A percentile compares a stretch with the other conserved stretches of the same genome.
phyloP scores from a whole-genome alignment of 2,329 filamentous ascomycete species.

The Ramularia endophylla region DNA sequence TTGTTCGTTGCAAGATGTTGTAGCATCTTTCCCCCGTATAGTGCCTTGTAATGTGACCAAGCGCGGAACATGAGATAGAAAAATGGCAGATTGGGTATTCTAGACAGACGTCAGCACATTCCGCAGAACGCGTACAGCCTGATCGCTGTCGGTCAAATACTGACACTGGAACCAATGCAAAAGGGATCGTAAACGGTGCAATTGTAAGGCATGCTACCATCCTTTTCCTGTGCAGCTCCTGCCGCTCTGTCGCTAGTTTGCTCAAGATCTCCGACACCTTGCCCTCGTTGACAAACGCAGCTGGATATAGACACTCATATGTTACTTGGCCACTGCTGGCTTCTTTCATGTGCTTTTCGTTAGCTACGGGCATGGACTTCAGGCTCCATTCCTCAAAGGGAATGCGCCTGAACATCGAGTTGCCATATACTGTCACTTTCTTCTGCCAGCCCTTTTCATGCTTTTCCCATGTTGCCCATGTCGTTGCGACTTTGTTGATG shows the following conservation, averaged over 20 bases:
- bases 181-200: constrained; percentile 77
- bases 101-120: constrained; percentile 33
- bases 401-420: constrained; percentile 76
- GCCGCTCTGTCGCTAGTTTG: constrained; percentile 70
- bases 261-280: constrained; percentile 58
- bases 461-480: constrained; percentile 85
- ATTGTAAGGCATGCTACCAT: constrained; percentile 75
- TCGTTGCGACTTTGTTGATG: constrained; percentile 63
- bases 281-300: constrained; percentile 58
- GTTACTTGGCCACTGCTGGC: constrained; percentile 57
- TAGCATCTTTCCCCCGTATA: constrained; percentile 77
- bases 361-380: constrained; percentile 85
- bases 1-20: constrained; percentile 73
- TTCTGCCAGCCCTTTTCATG: constrained; percentile 71
- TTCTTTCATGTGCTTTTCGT: constrained; percentile 57
- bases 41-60: constrained; percentile 86
- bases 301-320: constrained; percentile 57
- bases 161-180: constrained; percentile 81
- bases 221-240: constrained; percentile 67
- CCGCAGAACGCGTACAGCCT: constrained; percentile 1
- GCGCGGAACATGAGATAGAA: constrained; percentile 91
- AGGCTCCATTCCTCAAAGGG: constrained; percentile 97
- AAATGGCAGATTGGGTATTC: constrained; percentile 89
- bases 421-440: constrained; percentile 77
- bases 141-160: constrained; percentile 27